Conservation (phyloP, 148 eudicot genomes). For the Amaranthus palmeri region DNA sequence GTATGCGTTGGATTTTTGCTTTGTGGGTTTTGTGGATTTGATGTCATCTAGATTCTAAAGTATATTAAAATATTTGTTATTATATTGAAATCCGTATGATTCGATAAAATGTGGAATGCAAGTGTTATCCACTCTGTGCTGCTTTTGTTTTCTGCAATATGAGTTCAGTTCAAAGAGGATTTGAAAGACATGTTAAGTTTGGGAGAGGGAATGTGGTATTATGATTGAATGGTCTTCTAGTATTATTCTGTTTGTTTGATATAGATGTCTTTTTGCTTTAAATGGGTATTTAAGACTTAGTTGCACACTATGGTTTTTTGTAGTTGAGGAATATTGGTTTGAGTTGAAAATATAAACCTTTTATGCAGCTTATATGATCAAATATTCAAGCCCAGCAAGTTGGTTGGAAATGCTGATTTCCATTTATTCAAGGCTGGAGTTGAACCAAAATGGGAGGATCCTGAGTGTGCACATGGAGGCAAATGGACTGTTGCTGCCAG, state of each 20-base stretch:
- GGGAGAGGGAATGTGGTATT: background rate
- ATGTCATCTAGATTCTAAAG: no score
- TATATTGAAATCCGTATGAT: background rate
- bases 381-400: conserved; percentile 82
- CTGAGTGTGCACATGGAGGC: conserved; percentile 96
- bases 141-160: no score
- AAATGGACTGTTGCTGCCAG: conserved; percentile 76
- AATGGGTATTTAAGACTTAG: background rate
- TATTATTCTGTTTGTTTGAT: background rate
- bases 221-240: background rate
- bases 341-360: conserved; percentile 22
- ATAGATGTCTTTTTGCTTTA: background rate
- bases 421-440: conserved; percentile 88
- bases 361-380: conserved; percentile 84
- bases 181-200: background rate
- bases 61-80: no score
- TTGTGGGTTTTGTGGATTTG: no score
- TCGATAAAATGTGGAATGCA: background rate
- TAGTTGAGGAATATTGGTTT: background rate
- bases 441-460: conserved; percentile 99
- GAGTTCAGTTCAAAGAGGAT: background rate
- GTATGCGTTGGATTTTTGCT: background rate
- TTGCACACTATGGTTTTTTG: background rate
- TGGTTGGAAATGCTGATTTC: conserved; percentile 68
- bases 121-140: background rate